A percentile compares a stretch with the other conserved stretches of the same genome.
Evolutionary conservation across 305 asterid genomes (phyloP).

Genomic region (Fraxinus paxiana): DNA sequence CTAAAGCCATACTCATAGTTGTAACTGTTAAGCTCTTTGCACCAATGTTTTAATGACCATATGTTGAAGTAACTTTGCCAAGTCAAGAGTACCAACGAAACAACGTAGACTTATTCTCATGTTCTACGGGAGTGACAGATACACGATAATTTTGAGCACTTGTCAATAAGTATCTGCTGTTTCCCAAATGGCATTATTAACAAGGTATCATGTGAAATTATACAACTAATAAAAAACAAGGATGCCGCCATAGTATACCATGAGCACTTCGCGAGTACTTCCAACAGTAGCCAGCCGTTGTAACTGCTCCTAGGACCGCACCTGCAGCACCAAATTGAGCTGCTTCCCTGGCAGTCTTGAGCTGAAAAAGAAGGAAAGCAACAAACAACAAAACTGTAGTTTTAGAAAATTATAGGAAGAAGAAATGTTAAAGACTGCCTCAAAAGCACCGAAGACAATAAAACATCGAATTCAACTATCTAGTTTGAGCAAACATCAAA

Average conservation of each 20-base stretch:
- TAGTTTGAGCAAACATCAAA: neutral
- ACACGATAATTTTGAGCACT: neutral
- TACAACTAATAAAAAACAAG: neutral
- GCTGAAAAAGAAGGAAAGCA: constrained; percentile 40
- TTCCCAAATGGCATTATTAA: neutral
- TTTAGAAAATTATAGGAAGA: neutral
- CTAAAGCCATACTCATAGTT: neutral
- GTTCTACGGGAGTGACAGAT: neutral
- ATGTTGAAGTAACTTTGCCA: neutral
- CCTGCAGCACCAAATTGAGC: constrained; percentile 61
- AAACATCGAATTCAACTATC: neutral
- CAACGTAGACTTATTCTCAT: neutral
- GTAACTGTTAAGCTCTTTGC: neutral
- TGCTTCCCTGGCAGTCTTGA: constrained; percentile 73
- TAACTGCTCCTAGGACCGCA: constrained; percentile 67
- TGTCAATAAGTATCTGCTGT: constrained; percentile 4
- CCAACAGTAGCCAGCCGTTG: constrained; percentile 66
- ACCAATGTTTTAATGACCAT: neutral
- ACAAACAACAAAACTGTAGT: neutral
- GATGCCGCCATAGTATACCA: constrained; percentile 39
- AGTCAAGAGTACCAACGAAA: neutral
- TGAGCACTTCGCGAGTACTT: constrained; percentile 85
- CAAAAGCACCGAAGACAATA: neutral
- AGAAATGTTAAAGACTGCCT: neutral
- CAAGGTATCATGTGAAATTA: neutral